Evolutionary conservation across 2,329 filamentous ascomycete species (phyloP).

Genomic region (Colletotrichum brevisporum): DNA sequence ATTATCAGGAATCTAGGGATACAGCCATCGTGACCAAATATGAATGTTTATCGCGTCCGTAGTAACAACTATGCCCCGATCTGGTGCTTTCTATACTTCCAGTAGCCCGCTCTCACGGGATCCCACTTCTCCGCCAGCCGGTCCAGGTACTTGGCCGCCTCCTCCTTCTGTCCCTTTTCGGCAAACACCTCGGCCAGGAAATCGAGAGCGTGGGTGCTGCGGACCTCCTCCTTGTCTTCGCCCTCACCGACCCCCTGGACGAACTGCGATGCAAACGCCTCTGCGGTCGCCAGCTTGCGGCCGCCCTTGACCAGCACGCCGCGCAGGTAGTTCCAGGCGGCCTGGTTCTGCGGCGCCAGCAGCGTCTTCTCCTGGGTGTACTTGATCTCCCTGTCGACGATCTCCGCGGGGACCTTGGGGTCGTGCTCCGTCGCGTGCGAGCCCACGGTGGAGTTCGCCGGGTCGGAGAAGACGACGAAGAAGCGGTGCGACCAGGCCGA

Average conservation of each 20-base stretch:
- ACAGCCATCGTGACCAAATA: neutral
- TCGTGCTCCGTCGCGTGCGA: constrained; percentile 66
- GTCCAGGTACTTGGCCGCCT: constrained; percentile 78
- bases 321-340: constrained; percentile 91
- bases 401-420: constrained; percentile 68
- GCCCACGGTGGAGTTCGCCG: constrained; percentile 61
- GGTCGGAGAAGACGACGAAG: constrained; percentile 86
- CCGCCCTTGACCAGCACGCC: constrained; percentile 80
- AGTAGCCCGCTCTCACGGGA: constrained; percentile 91
- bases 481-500: constrained; percentile 98
- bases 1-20: too few species aligned
- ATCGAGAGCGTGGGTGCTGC: constrained; percentile 78
- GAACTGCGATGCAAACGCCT: constrained; percentile 66
- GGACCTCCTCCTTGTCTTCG: constrained; percentile 64
- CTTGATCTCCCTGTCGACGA: constrained; percentile 81
- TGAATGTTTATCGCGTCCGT: neutral
- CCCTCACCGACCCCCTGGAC: constrained; percentile 61
- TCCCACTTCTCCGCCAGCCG: constrained; percentile 90
- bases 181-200: constrained; percentile 78
- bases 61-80: constrained; percentile 17
- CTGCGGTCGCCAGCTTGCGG: constrained; percentile 60
- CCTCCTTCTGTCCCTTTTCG: constrained; percentile 68
- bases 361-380: constrained; percentile 81
- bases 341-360: constrained; percentile 92
- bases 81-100: constrained; percentile 72